phyloP scores from a whole-genome alignment of 2,329 filamentous ascomycete genomes.

The Aspergillus nomiae region DNA sequence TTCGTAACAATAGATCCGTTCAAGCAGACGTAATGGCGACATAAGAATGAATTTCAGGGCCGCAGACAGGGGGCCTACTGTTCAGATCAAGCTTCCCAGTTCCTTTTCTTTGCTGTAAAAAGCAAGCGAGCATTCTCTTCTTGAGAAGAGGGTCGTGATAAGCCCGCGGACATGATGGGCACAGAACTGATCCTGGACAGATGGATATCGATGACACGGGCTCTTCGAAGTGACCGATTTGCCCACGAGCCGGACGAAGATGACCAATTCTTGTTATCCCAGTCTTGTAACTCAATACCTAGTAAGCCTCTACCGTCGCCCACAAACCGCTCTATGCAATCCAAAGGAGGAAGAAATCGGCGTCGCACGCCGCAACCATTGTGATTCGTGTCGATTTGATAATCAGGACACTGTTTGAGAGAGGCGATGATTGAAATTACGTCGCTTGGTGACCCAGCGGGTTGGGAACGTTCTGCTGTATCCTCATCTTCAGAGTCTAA shows the following conservation, averaged over 20 bases:
- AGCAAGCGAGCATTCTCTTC: conserved; percentile 36
- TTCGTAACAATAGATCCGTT: background rate
- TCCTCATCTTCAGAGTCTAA: conserved; percentile 20
- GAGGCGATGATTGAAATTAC: conserved; percentile 38
- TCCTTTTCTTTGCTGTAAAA: conserved; percentile 38
- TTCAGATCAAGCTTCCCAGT: conserved; percentile 34
- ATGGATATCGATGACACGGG: conserved; percentile 27
- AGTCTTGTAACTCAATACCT: conserved; percentile 25
- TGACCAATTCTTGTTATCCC: conserved; percentile 18
- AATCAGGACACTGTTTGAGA: conserved; percentile 45
- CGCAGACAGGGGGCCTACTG: background rate
- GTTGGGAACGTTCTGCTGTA: background rate
- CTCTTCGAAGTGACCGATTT: conserved; percentile 19
- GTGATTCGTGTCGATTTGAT: conserved; percentile 46
- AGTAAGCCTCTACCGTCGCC: conserved; percentile 34
- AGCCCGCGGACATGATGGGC: conserved; percentile 18
- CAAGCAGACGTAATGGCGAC: background rate
- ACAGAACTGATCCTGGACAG: conserved; percentile 27
- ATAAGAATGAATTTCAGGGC: background rate
- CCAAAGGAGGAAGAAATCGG: conserved; percentile 41
- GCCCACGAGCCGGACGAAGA: conserved; percentile 23
- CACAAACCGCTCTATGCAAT: conserved; percentile 41
- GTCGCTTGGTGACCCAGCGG: conserved; percentile 25
- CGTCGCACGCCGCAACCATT: conserved; percentile 45
- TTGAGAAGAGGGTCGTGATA: conserved; percentile 16